Base-by-base conservation (phyloP, 2,329 filamentous ascomycete genomes). In the Ophiostoma quercus region DNA sequence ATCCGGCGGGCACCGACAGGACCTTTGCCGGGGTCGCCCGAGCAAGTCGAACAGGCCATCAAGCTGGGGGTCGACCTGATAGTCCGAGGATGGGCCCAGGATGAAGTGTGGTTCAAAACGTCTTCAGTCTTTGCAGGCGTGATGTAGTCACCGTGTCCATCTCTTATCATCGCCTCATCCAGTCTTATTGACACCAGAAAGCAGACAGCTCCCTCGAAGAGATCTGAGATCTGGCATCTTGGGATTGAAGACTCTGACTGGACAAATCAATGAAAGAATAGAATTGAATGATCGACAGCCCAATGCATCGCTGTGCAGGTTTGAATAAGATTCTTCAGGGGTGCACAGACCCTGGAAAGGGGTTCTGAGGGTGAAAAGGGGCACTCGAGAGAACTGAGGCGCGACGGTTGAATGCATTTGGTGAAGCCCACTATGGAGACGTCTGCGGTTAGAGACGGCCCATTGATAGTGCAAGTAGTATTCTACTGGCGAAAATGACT, bases 281-380 rank as follows among this genome's bases (percentile, higher is more conserved):
- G 43, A 8, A 19, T 47, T 7, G 43, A 47, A 16, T n/a, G 14
- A 47, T 47, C 43, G 43, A n/a, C 43, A 8, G 5, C 43, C 14
- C 22, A 57, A 25, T 57, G 5, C 51, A 57, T 57, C 51, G 22
- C 51, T 22, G 47, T 51, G n/a, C 51, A 54, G n/a, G n/a, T 11
- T 54, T 11, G n/a, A 25, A 25, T 9, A 54, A 22, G 51, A 25
- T 7, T n/a, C 43, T 57, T 57, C 51, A 57, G n/a, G 51, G 51
- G 47, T 22, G 47, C 47, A 51, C 47, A 54, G 47, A 57, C 22
- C 51, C 22, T 57, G 51, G 51, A 57, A 57, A 57, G 51, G 51
- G 51, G 51, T n/a, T 47, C 43, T 47, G 16, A 7, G 22, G n/a
- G 9, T 29, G 51, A 25, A 57, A 57, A 57, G 51, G 51, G 51